These are phyloP conservation scores for Sporothrix schenckii DNA, from an alignment of 2,329 filamentous ascomycete species.

Conservation along the genomic window DNA sequence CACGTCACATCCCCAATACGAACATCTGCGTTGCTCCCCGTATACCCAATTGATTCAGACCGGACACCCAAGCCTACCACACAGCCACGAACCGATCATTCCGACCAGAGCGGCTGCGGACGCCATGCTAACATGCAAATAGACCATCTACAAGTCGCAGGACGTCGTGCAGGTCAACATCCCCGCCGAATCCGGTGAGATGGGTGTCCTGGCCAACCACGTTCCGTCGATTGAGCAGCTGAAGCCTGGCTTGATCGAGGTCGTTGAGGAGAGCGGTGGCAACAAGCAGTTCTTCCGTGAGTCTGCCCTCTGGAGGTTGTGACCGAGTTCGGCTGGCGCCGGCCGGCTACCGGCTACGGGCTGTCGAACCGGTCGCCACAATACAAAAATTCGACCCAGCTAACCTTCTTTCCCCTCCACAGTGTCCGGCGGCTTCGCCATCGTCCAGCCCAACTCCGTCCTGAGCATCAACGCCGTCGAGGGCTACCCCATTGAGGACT, in stretches of 20 bases:
- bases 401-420: background rate
- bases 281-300: conserved; percentile 98
- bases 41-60: background rate
- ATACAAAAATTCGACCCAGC: background rate
- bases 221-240: conserved; percentile 98
- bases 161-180: conserved; percentile 95
- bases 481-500: conserved; percentile 92
- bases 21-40: background rate
- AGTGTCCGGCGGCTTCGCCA: conserved; percentile 97
- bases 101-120: background rate
- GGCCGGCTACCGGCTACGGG: no score
- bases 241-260: conserved; percentile 92
- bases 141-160: conserved; percentile 69
- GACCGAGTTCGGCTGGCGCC: background rate
- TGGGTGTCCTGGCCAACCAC: conserved; percentile 99
- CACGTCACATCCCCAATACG: background rate
- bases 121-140: background rate
- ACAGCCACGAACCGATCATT: background rate
- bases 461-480: conserved; percentile 99
- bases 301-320: conserved; percentile 45
- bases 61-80: no score
- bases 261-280: conserved; percentile 87
- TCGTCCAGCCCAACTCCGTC: conserved; percentile 91
- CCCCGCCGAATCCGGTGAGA: conserved; percentile 95
- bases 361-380: no score